A percentile compares a stretch with the other conserved stretches of the same genome.
Conservation (phyloP, 2,329 filamentous ascomycete species). For the Pseudofabraea citricarpa region DNA sequence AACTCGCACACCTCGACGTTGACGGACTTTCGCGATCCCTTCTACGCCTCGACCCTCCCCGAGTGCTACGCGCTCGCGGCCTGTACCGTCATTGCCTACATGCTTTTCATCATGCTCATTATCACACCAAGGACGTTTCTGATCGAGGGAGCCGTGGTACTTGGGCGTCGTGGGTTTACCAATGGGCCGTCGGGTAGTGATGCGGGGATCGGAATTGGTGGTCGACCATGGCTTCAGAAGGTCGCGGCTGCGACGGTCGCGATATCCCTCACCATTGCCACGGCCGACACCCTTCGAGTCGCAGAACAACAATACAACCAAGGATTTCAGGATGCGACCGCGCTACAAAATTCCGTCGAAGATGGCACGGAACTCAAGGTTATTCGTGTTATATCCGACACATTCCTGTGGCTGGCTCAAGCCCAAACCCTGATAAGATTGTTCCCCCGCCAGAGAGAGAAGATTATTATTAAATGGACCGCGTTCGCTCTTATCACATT, state of each 20-base stretch:
- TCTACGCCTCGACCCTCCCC: constrained; percentile 89
- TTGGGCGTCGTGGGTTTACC: constrained; percentile 79
- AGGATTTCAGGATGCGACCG: constrained; percentile 74
- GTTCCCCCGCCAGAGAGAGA: constrained; percentile 94
- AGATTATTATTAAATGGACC: constrained; percentile 98
- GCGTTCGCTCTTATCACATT: constrained; percentile 90
- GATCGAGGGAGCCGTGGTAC: constrained; percentile 75
- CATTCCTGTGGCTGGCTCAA: constrained; percentile 95
- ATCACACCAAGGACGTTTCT: constrained; percentile 94
- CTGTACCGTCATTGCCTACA: constrained; percentile 85
- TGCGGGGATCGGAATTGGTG: constrained; percentile 78
- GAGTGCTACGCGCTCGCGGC: constrained; percentile 91
- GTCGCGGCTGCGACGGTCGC: constrained; percentile 69
- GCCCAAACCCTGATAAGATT: constrained; percentile 93
- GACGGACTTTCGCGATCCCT: constrained; percentile 70
- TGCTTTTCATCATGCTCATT: constrained; percentile 88
- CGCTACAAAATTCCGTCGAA: constrained; percentile 74
- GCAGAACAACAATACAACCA: constrained; percentile 75
- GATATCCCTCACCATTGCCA: constrained; percentile 89
- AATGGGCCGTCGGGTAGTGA: constrained; percentile 66
- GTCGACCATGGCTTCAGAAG: constrained; percentile 89
- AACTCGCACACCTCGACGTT: constrained; percentile 11
- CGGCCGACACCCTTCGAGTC: constrained; percentile 82
- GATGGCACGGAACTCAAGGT: constrained; percentile 82
- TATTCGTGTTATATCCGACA: constrained; percentile 89